Evolutionary conservation across 148 eudicot genomes (phyloP), one percentile per base, ranked within the genome.

Genomic region (Linanthus parryae): DNA sequence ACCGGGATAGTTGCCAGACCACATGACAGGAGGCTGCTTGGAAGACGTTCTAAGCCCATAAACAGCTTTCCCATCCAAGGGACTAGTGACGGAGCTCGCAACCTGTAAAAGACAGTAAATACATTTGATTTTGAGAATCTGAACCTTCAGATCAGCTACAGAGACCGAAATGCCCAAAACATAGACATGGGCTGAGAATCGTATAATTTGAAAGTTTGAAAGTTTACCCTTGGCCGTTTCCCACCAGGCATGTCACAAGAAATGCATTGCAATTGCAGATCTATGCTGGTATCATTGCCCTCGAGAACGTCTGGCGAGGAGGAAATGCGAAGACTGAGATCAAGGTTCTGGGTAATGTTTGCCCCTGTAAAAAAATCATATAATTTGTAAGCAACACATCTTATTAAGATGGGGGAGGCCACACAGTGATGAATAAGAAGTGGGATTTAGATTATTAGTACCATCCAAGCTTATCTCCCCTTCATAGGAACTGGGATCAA

Each of bases 1-100:
- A 66, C 80, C 79, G 54, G 83, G 73, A 45, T 71, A 68, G 27
- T 63, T 39, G 58, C 75, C 70, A 62, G 86, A 56, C 82, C 77
- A 77, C 42, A 59, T 44, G 20, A n/a, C n/a, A n/a, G 70, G 39
- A 40, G 66, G 41, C 20, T 65, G 66, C 22, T 68, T 61, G 64
- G 61, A 44, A 68, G 52, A 52, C 54, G 35, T 52, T 42, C 33
- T 13, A 24, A 64, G 21, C 19, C 56, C 49, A 44, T 35, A 27
- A 29, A 33, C 4, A 8, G 45, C 33, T 46, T 61, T 28, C 54
- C 45, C 56, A 39, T 23, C 28, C 27, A 26, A 7, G 16, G 55
- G 50, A 56, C 47, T 54, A 49, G 39, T 44, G n/a, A 51, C 58
- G 44, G 54, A 11, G 46, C 39, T 43, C 46, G 49, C 66, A 18